Evolutionary conservation across 2,329 filamentous ascomycete species (phyloP).

Genomic region (Fusarium sp.): DNA sequence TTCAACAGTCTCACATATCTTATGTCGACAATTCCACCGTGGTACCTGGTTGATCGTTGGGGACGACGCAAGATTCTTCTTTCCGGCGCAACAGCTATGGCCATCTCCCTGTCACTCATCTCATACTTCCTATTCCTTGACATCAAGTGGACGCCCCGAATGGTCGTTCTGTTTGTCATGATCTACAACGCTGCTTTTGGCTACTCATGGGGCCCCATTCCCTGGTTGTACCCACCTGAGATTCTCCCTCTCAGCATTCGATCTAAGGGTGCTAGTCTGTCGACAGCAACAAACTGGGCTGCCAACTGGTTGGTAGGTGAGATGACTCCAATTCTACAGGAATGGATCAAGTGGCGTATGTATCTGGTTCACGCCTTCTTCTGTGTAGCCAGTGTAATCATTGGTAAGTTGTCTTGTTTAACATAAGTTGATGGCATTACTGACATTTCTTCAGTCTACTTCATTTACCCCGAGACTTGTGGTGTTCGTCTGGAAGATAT

Average conservation of each 20-base stretch:
- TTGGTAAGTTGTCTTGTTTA: conserved; percentile 76
- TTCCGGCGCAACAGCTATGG: conserved; percentile 90
- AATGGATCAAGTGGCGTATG: conserved; percentile 90
- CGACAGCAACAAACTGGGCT: conserved; percentile 96
- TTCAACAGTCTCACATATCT: conserved; percentile 94
- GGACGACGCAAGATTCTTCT: conserved; percentile 90
- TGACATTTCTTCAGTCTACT: conserved; percentile 78
- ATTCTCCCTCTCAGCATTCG: conserved; percentile 96
- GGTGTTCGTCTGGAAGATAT: conserved; percentile 97
- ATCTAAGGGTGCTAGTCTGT: conserved; percentile 95
- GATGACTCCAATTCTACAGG: conserved; percentile 92
- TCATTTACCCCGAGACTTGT: conserved; percentile 96
- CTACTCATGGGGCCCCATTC: conserved; percentile 94
- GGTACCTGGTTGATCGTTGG: conserved; percentile 96
- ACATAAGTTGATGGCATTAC: conserved; percentile 29
- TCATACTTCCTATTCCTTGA: conserved; percentile 97
- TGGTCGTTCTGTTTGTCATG: conserved; percentile 97
- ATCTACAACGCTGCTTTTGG: conserved; percentile 98
- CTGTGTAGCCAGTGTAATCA: conserved; percentile 92
- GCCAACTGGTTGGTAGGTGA: conserved; percentile 98
- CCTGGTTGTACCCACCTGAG: conserved; percentile 98
- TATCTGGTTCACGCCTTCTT: conserved; percentile 98
- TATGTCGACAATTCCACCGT: conserved; percentile 91
- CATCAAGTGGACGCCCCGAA: conserved; percentile 77
- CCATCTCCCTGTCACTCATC: conserved; percentile 85